Evolutionary conservation across 129 eudicot genomes (phyloP).

Genomic region (Ambrosia trifida): DNA sequence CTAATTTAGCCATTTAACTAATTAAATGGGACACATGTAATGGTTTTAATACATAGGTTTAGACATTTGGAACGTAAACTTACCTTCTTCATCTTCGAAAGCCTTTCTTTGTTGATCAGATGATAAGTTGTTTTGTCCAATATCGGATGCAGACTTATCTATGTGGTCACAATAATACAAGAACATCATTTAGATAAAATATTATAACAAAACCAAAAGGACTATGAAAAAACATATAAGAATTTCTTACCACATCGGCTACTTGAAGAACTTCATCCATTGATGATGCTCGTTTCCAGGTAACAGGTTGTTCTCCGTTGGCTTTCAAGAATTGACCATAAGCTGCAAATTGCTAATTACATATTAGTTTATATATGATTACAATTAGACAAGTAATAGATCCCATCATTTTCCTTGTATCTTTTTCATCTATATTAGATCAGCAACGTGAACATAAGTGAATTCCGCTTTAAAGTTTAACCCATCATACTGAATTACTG

Average conservation of each 20-base stretch:
- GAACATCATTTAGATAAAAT: background rate
- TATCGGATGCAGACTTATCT: slow-evolving; percentile 98
- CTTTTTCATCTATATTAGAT: background rate
- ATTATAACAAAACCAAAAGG: background rate
- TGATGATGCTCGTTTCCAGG: slow-evolving; percentile 90
- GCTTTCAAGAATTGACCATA: slow-evolving; percentile 97
- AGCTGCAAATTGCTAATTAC: slow-evolving; percentile 53
- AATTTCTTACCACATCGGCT: slow-evolving; percentile 76
- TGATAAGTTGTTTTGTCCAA: slow-evolving; percentile 97
- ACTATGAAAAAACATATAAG: background rate
- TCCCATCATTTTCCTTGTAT: background rate
- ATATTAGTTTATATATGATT: slow-evolving; percentile 10
- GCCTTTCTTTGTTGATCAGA: slow-evolving; percentile 93
- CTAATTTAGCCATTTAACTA: slow-evolving; percentile 21
- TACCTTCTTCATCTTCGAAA: slow-evolving; percentile 94
- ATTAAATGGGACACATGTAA: background rate
- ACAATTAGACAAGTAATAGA: background rate
- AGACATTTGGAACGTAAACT: background rate
- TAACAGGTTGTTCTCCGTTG: slow-evolving; percentile 88
- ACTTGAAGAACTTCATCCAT: slow-evolving; percentile 95
- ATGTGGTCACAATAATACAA: slow-evolving; percentile 19
- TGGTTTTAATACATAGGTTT: no score
- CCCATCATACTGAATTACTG: background rate
- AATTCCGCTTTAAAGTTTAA: slow-evolving; percentile 3
- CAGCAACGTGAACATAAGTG: background rate